Conservation (phyloP, 805 yeast species). For the Yarrowia deformans region DNA sequence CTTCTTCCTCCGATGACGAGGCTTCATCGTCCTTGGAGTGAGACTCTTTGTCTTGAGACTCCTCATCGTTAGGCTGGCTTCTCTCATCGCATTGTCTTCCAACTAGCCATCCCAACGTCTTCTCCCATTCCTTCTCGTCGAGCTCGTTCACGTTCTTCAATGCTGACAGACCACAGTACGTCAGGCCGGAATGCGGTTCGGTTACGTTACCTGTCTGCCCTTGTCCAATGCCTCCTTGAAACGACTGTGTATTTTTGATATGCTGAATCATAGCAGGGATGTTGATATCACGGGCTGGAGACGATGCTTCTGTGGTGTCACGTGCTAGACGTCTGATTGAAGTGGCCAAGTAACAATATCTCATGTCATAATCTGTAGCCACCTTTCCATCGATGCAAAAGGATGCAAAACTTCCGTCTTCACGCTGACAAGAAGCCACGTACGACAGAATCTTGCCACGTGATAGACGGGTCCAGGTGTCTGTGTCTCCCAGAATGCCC, state of each 20-base stretch:
- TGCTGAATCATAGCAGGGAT: slow-evolving; percentile 52
- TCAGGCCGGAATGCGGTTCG: slow-evolving; percentile 87
- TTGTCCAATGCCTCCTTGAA: slow-evolving; percentile 78
- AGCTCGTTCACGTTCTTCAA: slow-evolving; percentile 48
- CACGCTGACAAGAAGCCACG: slow-evolving; percentile 66
- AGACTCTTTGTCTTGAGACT: not conserved
- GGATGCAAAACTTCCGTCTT: slow-evolving; percentile 65
- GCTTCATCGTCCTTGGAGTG: not conserved
- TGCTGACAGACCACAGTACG: slow-evolving; percentile 81
- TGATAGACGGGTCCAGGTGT: slow-evolving; percentile 53
- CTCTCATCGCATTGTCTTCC: slow-evolving; percentile 5
- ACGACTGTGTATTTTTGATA: slow-evolving; percentile 52
- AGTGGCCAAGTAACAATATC: slow-evolving; percentile 77
- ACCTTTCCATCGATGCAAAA: slow-evolving; percentile 49
- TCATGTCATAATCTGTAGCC: slow-evolving; percentile 66
- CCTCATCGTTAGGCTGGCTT: not conserved
- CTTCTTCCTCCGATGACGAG: not conserved
- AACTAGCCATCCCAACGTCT: slow-evolving; percentile 21
- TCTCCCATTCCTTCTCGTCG: not conserved
- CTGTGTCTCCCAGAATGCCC: slow-evolving; percentile 58
- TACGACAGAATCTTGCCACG: slow-evolving; percentile 58
- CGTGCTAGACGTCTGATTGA: slow-evolving; percentile 57
- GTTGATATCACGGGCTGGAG: slow-evolving; percentile 47
- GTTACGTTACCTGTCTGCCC: slow-evolving; percentile 46
- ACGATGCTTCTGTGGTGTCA: not conserved